Conservation (phyloP, 2,329 filamentous ascomycete species). For the Pseudogymnoascus pannorum region DNA sequence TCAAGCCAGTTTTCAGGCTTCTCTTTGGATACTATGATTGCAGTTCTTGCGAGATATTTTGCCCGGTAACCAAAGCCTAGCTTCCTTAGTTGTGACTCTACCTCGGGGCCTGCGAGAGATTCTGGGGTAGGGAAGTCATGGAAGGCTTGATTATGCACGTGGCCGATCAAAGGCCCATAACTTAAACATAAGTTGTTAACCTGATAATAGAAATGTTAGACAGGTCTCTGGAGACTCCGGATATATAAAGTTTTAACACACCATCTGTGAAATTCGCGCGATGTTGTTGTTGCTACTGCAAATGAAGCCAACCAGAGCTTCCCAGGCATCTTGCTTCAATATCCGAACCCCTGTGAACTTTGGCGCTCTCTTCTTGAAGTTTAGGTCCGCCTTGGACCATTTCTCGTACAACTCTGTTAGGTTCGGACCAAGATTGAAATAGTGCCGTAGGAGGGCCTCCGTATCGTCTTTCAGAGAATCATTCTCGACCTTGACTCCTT, state of each 20-base stretch:
- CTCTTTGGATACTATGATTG: constrained; percentile 61
- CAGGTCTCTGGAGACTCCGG: neutral
- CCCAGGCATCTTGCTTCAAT: constrained; percentile 91
- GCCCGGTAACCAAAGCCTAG: constrained; percentile 93
- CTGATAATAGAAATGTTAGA: constrained; percentile 29
- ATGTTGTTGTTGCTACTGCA: constrained; percentile 99
- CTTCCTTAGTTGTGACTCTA: constrained; percentile 71
- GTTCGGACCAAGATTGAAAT: constrained; percentile 79
- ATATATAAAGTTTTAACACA: constrained; percentile 27
- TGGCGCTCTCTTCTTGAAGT: constrained; percentile 81
- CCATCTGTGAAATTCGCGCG: constrained; percentile 89
- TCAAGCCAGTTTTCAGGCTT: constrained; percentile 70
- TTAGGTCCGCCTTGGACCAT: constrained; percentile 79
- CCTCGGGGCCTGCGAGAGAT: constrained; percentile 62
- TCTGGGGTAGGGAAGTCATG: constrained; percentile 81
- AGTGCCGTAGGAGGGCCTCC: constrained; percentile 66
- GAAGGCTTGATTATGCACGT: constrained; percentile 62
- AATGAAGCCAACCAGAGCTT: constrained; percentile 87
- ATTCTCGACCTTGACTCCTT: neutral
- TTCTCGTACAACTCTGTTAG: constrained; percentile 70
- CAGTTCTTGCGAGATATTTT: constrained; percentile 85
- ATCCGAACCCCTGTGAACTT: constrained; percentile 89
- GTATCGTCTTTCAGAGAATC: constrained; percentile 55
- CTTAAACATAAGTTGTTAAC: constrained; percentile 80
- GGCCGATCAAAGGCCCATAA: constrained; percentile 71